These are phyloP conservation scores for Didymella lethalis DNA, from an alignment of 2,329 filamentous ascomycete species.

Conservation along the genomic window DNA sequence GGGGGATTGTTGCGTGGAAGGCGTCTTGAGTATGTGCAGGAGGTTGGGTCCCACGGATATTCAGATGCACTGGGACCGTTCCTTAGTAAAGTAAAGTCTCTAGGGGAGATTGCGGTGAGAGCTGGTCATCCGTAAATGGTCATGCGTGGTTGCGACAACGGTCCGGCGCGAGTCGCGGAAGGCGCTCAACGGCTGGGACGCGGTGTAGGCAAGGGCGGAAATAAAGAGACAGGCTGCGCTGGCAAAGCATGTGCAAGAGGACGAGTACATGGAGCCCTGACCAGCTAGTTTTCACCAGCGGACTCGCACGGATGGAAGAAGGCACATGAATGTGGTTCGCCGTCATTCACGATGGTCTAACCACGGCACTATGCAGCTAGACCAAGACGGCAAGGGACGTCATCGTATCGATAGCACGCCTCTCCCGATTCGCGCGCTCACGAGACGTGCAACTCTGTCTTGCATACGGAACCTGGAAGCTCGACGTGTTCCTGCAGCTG, in stretches of 20 bases:
- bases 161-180: constrained; percentile 32
- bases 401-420: constrained; percentile 27
- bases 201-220: constrained; percentile 8
- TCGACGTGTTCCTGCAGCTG: constrained; percentile 23
- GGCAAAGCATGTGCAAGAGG: constrained; percentile 16
- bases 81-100: constrained; percentile 18
- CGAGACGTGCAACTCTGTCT: constrained; percentile 14
- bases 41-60: constrained; percentile 2
- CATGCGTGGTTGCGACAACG: constrained; percentile 26
- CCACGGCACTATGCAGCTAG: constrained; percentile 16
- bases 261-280: constrained; percentile 7
- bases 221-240: constrained; percentile 6
- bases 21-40: constrained; percentile 7
- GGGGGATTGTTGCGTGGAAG: constrained; percentile 5
- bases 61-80: constrained; percentile 8
- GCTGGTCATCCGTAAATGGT: constrained; percentile 26
- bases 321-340: constrained; percentile 18
- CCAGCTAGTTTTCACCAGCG: constrained; percentile 8
- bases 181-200: constrained; percentile 24
- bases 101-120: constrained; percentile 23
- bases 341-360: constrained; percentile 20
- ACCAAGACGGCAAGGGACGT: constrained; percentile 23
- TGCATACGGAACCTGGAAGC: constrained; percentile 11
- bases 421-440: constrained; percentile 15
- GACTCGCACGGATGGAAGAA: constrained; percentile 9